These are phyloP conservation scores for Nothophoma quercina DNA, from an alignment of 2,329 filamentous ascomycete genomes.

Conservation along the genomic window DNA sequence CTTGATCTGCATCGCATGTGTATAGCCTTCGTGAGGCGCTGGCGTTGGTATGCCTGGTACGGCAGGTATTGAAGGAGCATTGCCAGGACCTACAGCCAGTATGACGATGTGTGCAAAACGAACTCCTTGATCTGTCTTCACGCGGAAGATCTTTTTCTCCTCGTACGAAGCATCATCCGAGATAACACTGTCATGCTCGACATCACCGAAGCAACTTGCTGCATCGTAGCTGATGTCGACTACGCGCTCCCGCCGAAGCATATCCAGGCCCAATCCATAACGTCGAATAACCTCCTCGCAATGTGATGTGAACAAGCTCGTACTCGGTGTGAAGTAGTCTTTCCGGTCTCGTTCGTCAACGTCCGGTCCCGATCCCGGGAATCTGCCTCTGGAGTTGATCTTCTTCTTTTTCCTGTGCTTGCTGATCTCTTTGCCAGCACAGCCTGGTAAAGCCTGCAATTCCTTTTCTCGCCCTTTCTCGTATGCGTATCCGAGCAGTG, in stretches of 20 bases:
- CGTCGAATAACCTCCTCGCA: conserved; percentile 51
- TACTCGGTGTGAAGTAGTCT: conserved; percentile 55
- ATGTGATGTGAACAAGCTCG: conserved; percentile 51
- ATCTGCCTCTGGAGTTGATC: conserved; percentile 47
- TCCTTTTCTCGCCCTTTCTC: conserved; percentile 67
- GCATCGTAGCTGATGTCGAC: conserved; percentile 67
- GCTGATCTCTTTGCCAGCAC: conserved; percentile 80
- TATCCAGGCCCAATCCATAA: conserved; percentile 59
- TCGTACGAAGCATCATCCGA: conserved; percentile 31
- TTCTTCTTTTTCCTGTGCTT: conserved; percentile 79
- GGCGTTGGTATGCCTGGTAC: conserved; percentile 51
- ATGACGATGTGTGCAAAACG: conserved; percentile 71
- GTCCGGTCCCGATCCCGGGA: conserved; percentile 49
- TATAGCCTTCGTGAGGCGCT: conserved; percentile 57
- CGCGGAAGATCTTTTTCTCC: conserved; percentile 67
- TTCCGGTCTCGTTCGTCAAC: conserved; percentile 58
- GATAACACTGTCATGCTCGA: conserved; percentile 27
- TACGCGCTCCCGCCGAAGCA: conserved; percentile 68
- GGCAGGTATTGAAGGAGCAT: conserved; percentile 57
- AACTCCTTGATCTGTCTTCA: conserved; percentile 63
- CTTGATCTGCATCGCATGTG: conserved; percentile 71
- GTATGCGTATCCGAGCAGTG: conserved; percentile 73
- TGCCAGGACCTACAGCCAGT: conserved; percentile 74
- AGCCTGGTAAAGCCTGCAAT: conserved; percentile 73
- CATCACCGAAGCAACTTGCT: conserved; percentile 42